Evolutionary conservation across 805 yeast genomes (phyloP), one percentile per base, ranked within the genome.

Genomic region (Cephaloascus albidus): DNA sequence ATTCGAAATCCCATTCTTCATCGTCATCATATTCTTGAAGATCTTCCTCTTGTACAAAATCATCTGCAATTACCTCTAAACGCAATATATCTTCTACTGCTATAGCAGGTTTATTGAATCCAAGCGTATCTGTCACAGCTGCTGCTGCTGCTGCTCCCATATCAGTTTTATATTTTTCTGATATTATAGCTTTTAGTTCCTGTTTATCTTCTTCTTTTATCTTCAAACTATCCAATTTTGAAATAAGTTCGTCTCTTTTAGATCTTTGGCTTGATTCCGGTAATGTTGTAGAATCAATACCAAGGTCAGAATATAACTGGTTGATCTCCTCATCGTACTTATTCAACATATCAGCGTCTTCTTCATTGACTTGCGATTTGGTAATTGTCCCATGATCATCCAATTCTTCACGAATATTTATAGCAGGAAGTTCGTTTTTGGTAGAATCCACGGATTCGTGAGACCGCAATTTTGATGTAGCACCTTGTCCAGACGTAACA

Each of bases 31-130:
- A 44, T 10, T 37, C 36, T 28, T 48, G 49, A 16, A 51, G 51
- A 2, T 43, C 51, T 2, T 48, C 55, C n/a, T 50, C 45, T 10
- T 47, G 58, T 4, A 48, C 58, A 3, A 54, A 62, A 19, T 57
- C 61, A 38, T 69, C 75, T 0, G 81, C 78, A 2, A 76, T 57
- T 18, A 77, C 38, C 43, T 78, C 83, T 14, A 78, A 53, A 39
- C 76, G 75, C 1, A 74, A 50, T 6, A 76, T 48, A 42, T 76
- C 80, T 3, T 68, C 65, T 3, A 59, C 58, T 38, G 64, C 70
- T 35, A 70, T 58, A 1, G 65, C 58, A 14, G 48, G 49, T 27
- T n/a, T 36, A 12, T n/a, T n/a, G n/a, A n/a, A n/a, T n/a, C n/a
- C n/a, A n/a, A n/a, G n/a, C n/a, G n/a, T n/a, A n/a, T n/a, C n/a